Conservation (phyloP, 2,329 filamentous ascomycete genomes). For the Ophiostoma ips region DNA sequence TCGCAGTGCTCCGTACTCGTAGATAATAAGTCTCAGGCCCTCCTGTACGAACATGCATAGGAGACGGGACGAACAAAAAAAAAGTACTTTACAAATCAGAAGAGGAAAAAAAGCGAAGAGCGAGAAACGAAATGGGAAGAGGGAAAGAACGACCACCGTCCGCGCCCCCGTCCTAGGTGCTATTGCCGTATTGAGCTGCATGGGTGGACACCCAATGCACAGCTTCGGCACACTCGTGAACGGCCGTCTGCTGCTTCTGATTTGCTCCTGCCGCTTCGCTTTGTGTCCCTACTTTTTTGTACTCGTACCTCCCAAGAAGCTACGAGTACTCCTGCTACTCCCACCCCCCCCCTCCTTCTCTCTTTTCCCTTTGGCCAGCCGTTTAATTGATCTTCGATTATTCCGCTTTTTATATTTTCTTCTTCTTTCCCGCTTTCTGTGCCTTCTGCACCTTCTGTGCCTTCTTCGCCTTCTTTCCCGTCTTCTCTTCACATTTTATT, state of each 20-base stretch:
- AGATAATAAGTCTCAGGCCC: no score
- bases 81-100: background rate
- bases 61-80: background rate
- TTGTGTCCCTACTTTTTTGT: background rate
- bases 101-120: background rate
- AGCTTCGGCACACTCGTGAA: background rate
- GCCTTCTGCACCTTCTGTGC: background rate
- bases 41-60: background rate
- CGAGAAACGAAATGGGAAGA: background rate
- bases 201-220: background rate
- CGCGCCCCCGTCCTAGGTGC: background rate
- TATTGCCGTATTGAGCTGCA: background rate
- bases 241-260: background rate
- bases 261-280: background rate
- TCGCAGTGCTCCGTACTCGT: no score
- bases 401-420: background rate
- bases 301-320: background rate
- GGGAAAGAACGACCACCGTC: background rate
- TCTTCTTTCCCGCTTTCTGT: background rate
- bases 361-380: background rate
- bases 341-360: background rate
- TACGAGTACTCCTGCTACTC: background rate
- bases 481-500: background rate
- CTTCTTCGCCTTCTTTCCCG: background rate
- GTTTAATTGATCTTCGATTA: constrained; percentile 1